Evolutionary conservation across 1,284 basidiomycete species (phyloP).

Genomic region (Ganoderma meredithae): DNA sequence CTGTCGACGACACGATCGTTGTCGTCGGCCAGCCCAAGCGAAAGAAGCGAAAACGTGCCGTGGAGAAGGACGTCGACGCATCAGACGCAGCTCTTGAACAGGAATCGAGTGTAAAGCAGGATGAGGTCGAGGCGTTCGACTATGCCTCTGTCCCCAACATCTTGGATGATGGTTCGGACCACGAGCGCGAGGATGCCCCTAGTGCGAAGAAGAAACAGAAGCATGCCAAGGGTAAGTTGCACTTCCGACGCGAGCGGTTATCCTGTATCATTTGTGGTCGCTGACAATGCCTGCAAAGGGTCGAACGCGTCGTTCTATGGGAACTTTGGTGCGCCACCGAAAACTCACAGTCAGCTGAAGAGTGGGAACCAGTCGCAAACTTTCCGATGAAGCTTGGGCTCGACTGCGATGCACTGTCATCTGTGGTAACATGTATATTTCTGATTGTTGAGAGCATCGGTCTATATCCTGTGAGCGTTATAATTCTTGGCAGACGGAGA

Average conservation of each 20-base stretch:
- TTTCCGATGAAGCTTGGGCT: constrained; percentile 53
- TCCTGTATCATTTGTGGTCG: background rate
- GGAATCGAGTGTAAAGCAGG: background rate
- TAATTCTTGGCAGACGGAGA: background rate
- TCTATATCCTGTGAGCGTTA: background rate
- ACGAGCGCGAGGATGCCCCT: constrained; percentile 45
- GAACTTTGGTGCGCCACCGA: constrained; percentile 72
- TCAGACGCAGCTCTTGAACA: constrained; percentile 22
- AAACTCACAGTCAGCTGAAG: constrained; percentile 70
- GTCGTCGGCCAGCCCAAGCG: constrained; percentile 69
- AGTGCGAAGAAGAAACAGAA: constrained; percentile 59
- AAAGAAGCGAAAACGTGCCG: constrained; percentile 65
- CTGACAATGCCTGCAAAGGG: background rate
- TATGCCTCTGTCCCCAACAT: constrained; percentile 80
- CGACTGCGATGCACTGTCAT: too few species aligned
- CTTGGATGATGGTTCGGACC: constrained; percentile 69
- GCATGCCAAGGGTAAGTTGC: constrained; percentile 52
- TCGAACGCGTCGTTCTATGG: constrained; percentile 47
- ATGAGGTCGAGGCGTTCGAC: constrained; percentile 68
- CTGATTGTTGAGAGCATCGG: too few species aligned
- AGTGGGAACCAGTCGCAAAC: constrained; percentile 77
- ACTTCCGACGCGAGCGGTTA: background rate
- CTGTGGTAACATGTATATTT: too few species aligned
- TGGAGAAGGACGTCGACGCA: constrained; percentile 17
- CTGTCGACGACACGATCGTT: constrained; percentile 70